Conservation (phyloP, 2,329 filamentous ascomycete species). For the Penicillium aurantiogriseum region DNA sequence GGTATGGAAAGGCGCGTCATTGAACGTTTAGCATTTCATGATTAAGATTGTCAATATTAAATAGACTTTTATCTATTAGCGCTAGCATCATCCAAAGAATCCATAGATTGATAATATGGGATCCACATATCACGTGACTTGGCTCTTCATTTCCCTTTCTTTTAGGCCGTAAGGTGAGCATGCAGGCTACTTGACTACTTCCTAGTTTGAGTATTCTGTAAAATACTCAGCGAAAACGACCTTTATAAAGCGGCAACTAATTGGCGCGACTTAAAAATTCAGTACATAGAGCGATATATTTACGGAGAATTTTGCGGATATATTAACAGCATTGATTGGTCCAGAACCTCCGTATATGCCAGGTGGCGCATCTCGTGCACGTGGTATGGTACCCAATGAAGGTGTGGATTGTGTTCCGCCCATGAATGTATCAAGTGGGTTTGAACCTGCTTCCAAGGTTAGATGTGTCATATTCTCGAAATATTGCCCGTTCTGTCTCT, state of each 20-base stretch:
- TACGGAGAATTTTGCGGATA: neutral
- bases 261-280: neutral
- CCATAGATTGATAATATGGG: neutral
- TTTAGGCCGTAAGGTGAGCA: neutral
- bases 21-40: too few species aligned
- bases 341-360: neutral
- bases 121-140: neutral
- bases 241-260: neutral
- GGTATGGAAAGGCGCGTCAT: too few species aligned
- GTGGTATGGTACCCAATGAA: neutral
- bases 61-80: neutral
- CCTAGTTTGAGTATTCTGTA: too few species aligned
- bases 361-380: neutral
- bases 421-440: neutral
- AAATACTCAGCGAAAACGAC: neutral
- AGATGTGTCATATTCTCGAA: neutral
- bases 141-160: neutral
- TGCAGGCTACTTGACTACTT: neutral
- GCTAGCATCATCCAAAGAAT: neutral
- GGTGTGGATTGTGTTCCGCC: neutral
- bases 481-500: neutral
- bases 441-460: neutral
- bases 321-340: neutral
- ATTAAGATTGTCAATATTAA: neutral
- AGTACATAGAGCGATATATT: neutral